phyloP scores from a whole-genome alignment of 2,329 filamentous ascomycete species.

The Geoglossum cookeanum region DNA sequence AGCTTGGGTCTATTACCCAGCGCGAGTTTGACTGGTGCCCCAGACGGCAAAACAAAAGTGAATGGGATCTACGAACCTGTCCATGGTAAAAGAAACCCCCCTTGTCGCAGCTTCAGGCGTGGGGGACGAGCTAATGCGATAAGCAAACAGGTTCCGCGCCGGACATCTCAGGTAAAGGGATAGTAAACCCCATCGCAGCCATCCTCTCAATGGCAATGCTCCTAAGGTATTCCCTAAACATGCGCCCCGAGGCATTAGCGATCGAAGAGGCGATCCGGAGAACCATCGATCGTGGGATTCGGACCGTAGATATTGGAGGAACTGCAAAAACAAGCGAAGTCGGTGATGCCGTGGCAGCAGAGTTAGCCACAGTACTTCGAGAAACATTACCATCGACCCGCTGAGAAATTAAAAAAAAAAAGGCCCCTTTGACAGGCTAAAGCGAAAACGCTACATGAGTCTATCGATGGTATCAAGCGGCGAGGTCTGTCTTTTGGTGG shows the following conservation, averaged over 20 bases:
- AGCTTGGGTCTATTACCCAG: constrained; percentile 75
- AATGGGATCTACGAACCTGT: constrained; percentile 98
- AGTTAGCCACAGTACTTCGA: constrained; percentile 51
- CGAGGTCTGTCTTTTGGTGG: no score
- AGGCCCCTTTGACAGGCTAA: no score
- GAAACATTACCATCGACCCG: constrained; percentile 7
- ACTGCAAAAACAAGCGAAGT: constrained; percentile 52
- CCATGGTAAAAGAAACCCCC: constrained; percentile 43
- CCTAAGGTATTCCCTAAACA: constrained; percentile 76
- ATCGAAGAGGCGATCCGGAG: constrained; percentile 66
- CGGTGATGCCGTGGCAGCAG: constrained; percentile 62
- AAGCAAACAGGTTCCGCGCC: constrained; percentile 52
- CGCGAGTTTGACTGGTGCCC: constrained; percentile 69
- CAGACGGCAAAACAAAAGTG: constrained; percentile 64
- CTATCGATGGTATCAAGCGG: no score
- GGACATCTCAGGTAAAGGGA: constrained; percentile 78
- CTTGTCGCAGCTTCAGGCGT: neutral
- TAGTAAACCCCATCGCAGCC: constrained; percentile 83
- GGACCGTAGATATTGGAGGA: constrained; percentile 75
- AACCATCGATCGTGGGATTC: constrained; percentile 59
- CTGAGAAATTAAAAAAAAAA: no score
- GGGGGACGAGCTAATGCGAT: neutral
- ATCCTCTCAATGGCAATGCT: constrained; percentile 91
- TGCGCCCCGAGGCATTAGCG: constrained; percentile 55
- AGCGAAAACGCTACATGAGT: no score